Percentiles rank a stretch among this genome's conserved stretches.
phyloP scores from a whole-genome alignment of 164 flowering plant species.

The Macadamia tetraphylla region DNA sequence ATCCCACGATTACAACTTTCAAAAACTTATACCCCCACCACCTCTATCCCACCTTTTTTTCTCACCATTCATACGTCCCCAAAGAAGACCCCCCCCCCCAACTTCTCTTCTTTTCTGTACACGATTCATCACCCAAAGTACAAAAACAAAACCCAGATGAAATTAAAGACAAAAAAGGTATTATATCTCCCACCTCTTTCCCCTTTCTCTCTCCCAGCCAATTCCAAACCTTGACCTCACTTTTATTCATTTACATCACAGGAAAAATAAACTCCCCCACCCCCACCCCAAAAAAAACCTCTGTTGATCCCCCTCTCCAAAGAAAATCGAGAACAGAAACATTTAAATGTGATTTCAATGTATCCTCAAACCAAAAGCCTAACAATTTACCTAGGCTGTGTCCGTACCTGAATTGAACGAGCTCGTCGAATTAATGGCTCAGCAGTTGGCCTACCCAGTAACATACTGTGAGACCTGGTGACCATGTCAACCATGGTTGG shows the following conservation, averaged over 20 bases:
- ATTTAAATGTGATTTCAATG: slow-evolving; percentile 12
- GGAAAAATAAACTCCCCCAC: slow-evolving; percentile 10
- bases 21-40: slow-evolving; percentile 18
- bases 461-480: slow-evolving; percentile 69
- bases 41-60: neutral
- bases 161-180: neutral
- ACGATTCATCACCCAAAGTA: slow-evolving; percentile 7
- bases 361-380: neutral
- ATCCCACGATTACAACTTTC: slow-evolving; percentile 28
- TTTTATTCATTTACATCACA: slow-evolving; percentile 33
- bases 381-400: slow-evolving; percentile 42
- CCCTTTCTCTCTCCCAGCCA: slow-evolving; percentile 14
- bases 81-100: slow-evolving; percentile 8
- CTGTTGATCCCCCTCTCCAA: slow-evolving; percentile 13
- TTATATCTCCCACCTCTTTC: slow-evolving; percentile 16
- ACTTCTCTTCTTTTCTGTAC: slow-evolving; percentile 18
- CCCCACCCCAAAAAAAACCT: neutral
- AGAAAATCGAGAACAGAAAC: slow-evolving; percentile 11
- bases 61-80: neutral
- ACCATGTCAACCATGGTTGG: slow-evolving; percentile 92
- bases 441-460: slow-evolving; percentile 30
- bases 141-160: neutral
- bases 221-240: slow-evolving; percentile 12
- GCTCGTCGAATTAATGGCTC: slow-evolving; percentile 35
- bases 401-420: slow-evolving; percentile 36